Base-by-base conservation (phyloP, 768 basidiomycete species). In the Mycena epipterygia region DNA sequence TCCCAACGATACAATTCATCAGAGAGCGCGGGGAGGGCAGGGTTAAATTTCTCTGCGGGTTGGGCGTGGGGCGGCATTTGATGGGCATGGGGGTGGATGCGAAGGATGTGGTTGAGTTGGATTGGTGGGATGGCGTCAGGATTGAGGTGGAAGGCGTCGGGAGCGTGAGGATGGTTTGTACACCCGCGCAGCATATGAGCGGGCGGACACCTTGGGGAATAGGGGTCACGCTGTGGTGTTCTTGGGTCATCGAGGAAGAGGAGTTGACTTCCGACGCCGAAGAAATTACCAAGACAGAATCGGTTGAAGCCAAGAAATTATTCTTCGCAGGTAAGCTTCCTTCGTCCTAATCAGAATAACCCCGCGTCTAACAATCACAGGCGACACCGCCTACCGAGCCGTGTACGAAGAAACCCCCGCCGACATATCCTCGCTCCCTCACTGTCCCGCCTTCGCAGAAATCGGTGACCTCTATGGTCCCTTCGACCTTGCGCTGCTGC, bases 371-470 rank as follows among this genome's bases (percentile, higher is more conserved):
- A 73, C 93, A 25, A 42, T 93, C 76, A 90, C 83, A 5, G 93
- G 93, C 11, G 92, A 93, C 76, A 94, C 91, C 1, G 91, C 87
- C 11, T 88, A 89, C 75, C 80, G 87, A 23, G 74, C 85, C 0
- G 87, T 89, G 14, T 63, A 64, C 64, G 81, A 80, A 64, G 85
- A 84, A 1, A 82, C 84, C 79, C 82, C 41, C 37, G 44, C 46
- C 35, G 66, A 86, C 2, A 37, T 30, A 14, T 9, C 23, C 25
- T 76, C 79, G 16, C 81, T 86, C 5, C 87, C 90, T 0, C 77
- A 82, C 13, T 94, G 93, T 76, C 93, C 93, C 5, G 93, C 87
- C 8, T 95, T 95, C 78, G 85, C 86, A 73, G 86, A 91, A 78
- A 90, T 95, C 57, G 93, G 93, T 1, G 82, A 87, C 48, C 77